Base-by-base conservation (phyloP, 257 asterid species). In the Przewalskia tangutica region DNA sequence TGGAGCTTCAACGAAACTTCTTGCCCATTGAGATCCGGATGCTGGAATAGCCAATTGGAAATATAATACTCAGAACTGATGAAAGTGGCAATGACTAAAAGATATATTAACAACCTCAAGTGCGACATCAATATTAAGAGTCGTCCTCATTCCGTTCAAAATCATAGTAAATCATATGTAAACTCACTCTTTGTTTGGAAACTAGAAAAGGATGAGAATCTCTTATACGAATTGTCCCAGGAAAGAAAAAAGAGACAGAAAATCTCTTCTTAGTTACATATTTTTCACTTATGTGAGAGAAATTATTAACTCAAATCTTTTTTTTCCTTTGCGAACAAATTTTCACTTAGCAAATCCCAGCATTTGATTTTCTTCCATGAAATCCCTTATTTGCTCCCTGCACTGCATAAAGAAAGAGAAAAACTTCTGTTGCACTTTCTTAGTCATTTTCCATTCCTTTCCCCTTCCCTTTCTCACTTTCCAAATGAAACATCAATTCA, bases 11-110 rank as follows among this genome's bases (percentile, higher is more conserved):
- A 20, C 0, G 90, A 81, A 53, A 86, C 82, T 70, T 84, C 87
- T 82, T 83, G 86, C 68, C 92, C 96, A 32, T 88, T 83, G 64
- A 93, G 84, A 85, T 89, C 93, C 36, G 90, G 83, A 84, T 87
- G 63, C 97, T 93, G 88, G 77, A 81, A 77, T 44, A 86, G 44
- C 59, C 66, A 78, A 54, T n/a, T 83, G 54, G 23, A 64, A 77
- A 62, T 5, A 20, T 2, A 42, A 55, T 34, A 66, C 34, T 7
- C 20, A 46, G 12, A 51, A 51, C 77, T 6, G 9, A 42, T 20
- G 18, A 3, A 9, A 55, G 60, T n/a, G 71, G 7, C 13, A 77
- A 18, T 13, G 67, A 55, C n/a, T 55, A 16, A 42, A 16, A 64
- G 9, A 10, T 14, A 81, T 53, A 76, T 23, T 18, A 55, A 82